A percentile compares a stretch with the other conserved stretches of the same genome.
These are phyloP conservation scores for Pichia sp. DNA, from an alignment of 1,139 yeast genomes.

Conservation along the genomic window DNA sequence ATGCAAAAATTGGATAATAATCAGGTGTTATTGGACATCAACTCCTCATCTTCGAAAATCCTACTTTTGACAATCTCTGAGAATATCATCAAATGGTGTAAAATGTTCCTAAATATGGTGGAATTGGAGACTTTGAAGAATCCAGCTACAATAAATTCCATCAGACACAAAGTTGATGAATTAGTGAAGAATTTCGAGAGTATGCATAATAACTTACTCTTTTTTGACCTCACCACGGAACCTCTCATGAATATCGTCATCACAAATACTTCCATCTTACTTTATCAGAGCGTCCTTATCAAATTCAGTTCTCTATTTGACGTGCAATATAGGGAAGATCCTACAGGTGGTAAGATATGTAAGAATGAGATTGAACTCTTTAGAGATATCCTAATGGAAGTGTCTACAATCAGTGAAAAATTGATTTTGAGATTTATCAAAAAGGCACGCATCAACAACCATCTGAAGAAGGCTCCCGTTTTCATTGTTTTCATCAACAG, in stretches of 20 bases:
- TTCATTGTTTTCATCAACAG: constrained; percentile 22
- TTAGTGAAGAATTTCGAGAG: constrained; percentile 21
- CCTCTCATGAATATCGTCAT: constrained; percentile 21
- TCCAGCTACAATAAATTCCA: constrained; percentile 14
- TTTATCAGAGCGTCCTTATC: constrained; percentile 23
- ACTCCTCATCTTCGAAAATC: constrained; percentile 21
- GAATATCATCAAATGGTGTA: constrained; percentile 26
- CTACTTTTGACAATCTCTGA: constrained; percentile 24
- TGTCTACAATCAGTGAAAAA: constrained; percentile 16
- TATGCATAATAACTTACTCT: constrained; percentile 22
- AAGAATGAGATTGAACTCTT: constrained; percentile 16
- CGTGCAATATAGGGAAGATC: constrained; percentile 13
- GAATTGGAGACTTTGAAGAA: constrained; percentile 20
- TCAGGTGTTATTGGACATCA: constrained; percentile 22
- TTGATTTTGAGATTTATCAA: constrained; percentile 18
- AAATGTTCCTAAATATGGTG: constrained; percentile 23
- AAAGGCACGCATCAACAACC: constrained; percentile 13
- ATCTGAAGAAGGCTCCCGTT: constrained; percentile 16
- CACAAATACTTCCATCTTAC: constrained; percentile 20
- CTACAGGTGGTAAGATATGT: constrained; percentile 13
- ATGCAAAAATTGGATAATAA: constrained; percentile 23
- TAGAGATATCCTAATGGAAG: constrained; percentile 16
- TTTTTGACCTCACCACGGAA: constrained; percentile 21
- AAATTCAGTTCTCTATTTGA: constrained; percentile 21
- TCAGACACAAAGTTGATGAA: constrained; percentile 21